Evolutionary conservation across 768 basidiomycete species (phyloP).

Genomic region (Phaeotremella skinneri): DNA sequence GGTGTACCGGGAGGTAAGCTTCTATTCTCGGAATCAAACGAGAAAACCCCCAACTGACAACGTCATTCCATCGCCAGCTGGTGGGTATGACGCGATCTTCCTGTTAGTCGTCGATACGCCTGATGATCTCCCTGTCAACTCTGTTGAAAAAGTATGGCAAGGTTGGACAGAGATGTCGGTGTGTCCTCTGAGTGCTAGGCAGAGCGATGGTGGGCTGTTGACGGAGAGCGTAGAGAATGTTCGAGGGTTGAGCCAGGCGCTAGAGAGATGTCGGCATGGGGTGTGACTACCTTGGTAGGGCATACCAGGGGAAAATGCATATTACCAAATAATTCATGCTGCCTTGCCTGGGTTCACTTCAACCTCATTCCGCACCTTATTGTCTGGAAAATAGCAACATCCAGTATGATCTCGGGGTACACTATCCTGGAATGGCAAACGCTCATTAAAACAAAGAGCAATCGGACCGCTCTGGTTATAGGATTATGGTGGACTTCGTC

Average conservation of each 20-base stretch:
- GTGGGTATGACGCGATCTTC: constrained; percentile 97
- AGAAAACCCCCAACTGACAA: background rate
- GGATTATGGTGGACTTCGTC: no score
- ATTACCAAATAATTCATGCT: no score
- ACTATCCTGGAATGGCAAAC: no score
- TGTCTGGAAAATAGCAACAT: no score
- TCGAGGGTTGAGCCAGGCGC: constrained; percentile 22
- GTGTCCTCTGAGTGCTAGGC: constrained; percentile 47
- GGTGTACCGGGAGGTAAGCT: constrained; percentile 90
- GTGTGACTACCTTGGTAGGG: no score
- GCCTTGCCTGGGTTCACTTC: no score
- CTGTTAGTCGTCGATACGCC: constrained; percentile 67
- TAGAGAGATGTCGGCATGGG: constrained; percentile 16
- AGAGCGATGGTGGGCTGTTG: constrained; percentile 44
- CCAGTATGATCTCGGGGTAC: no score
- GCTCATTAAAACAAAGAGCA: no score
- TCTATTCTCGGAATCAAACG: background rate
- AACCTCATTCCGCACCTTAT: no score
- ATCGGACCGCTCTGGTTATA: no score
- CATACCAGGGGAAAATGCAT: no score
- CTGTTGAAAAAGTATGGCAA: constrained; percentile 50
- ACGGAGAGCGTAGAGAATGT: constrained; percentile 17
- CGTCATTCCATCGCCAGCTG: constrained; percentile 59
- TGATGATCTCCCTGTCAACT: constrained; percentile 40
- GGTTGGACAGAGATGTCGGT: constrained; percentile 53